phyloP scores from a whole-genome alignment of 2,329 filamentous ascomycete species.

The Ophiobolus disseminans region DNA sequence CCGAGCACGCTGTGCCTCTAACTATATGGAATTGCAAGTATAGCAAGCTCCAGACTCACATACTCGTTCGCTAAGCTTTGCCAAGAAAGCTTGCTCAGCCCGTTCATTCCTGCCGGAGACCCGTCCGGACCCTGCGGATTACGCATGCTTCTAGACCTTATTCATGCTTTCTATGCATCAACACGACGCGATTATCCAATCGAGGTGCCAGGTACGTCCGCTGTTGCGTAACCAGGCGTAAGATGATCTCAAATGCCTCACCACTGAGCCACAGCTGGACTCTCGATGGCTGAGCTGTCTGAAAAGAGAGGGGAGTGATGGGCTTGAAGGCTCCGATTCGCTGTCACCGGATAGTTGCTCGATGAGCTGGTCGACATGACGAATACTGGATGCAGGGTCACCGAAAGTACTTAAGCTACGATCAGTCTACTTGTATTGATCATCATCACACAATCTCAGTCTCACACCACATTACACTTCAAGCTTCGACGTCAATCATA shows the following conservation, averaged over 20 bases:
- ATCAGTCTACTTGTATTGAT: neutral
- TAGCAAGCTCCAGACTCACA: neutral
- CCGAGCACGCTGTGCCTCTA: neutral
- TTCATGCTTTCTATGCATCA: constrained; percentile 16
- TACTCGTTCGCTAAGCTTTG: constrained; percentile 33
- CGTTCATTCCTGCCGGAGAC: constrained; percentile 8
- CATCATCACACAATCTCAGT: neutral
- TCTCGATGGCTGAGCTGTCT: constrained; percentile 27
- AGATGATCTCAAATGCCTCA: constrained; percentile 10
- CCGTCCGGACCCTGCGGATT: constrained; percentile 20
- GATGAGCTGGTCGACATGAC: constrained; percentile 14
- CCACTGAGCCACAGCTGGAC: constrained; percentile 30
- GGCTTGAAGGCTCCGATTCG: constrained; percentile 14
- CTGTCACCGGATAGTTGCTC: constrained; percentile 4
- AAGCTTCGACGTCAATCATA: neutral
- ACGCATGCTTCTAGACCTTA: constrained; percentile 30
- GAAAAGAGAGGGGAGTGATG: constrained; percentile 32
- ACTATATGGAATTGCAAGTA: too few species aligned
- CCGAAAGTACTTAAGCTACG: constrained; percentile 22
- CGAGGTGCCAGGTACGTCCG: neutral
- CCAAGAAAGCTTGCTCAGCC: constrained; percentile 35
- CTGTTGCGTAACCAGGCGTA: constrained; percentile 26
- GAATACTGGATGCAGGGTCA: constrained; percentile 9
- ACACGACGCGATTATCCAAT: constrained; percentile 22
- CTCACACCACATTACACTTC: neutral